phyloP scores from a whole-genome alignment of 2,329 filamentous ascomycete genomes.

The Sporothrix inflata region DNA sequence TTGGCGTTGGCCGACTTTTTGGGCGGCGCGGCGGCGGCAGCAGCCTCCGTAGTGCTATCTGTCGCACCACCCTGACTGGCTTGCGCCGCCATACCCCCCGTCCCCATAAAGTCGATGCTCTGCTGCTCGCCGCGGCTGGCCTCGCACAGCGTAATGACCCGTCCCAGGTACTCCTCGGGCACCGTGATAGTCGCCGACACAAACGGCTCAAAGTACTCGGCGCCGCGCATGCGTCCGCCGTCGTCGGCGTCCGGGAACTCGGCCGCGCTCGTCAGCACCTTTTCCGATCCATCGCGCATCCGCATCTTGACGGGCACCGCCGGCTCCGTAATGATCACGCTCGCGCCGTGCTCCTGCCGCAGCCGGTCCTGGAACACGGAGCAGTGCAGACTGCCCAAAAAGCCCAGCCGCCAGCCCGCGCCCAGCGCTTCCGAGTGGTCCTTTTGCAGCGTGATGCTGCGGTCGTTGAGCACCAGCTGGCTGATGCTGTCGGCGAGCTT shows the following conservation, averaged over 20 bases:
- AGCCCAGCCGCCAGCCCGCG: slow-evolving; percentile 90
- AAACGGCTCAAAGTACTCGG: slow-evolving; percentile 61
- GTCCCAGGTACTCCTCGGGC: slow-evolving; percentile 90
- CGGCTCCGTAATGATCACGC: slow-evolving; percentile 95
- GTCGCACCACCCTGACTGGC: neutral
- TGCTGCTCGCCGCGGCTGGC: slow-evolving; percentile 84
- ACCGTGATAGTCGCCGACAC: slow-evolving; percentile 85
- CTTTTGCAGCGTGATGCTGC: slow-evolving; percentile 90
- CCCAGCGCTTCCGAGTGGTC: slow-evolving; percentile 93
- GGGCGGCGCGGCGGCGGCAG: neutral
- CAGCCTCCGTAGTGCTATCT: slow-evolving; percentile 38
- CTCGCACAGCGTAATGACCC: slow-evolving; percentile 94
- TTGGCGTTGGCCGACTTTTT: slow-evolving; percentile 64
- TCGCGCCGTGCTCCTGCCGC: slow-evolving; percentile 89
- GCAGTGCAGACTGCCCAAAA: slow-evolving; percentile 94
- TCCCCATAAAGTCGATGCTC: slow-evolving; percentile 80
- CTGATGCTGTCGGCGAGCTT: slow-evolving; percentile 92
- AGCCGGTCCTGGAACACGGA: slow-evolving; percentile 98
- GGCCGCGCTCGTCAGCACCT: slow-evolving; percentile 81
- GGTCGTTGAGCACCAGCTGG: slow-evolving; percentile 91
- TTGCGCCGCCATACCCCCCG: neutral
- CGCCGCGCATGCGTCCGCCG: slow-evolving; percentile 46
- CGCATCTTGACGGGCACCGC: slow-evolving; percentile 89
- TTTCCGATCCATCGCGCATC: slow-evolving; percentile 75
- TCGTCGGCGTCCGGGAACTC: slow-evolving; percentile 76